Base-by-base conservation (phyloP, 1,139 yeast species). In the Kodamaea sp. region DNA sequence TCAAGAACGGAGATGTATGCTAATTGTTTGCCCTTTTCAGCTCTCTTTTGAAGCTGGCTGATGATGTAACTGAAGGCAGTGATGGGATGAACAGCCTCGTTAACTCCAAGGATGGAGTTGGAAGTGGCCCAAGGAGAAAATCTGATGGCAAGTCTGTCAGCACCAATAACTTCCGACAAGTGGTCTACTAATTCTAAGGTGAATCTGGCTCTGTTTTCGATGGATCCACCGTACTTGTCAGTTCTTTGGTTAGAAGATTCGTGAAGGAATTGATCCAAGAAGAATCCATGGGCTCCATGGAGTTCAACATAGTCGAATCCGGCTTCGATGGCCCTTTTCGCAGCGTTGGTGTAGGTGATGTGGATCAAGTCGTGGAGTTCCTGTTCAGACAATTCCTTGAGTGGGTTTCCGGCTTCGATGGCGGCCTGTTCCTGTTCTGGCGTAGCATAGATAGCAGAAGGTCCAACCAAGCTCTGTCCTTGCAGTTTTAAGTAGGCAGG, bases 221-320 rank as follows among this genome's bases (percentile, higher is more conserved):
- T 66, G 6, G 76, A 63, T 3, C 87, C 85, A 43, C 87, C 88
- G 54, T 80, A 82, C 53, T 77, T 66, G 50, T 82, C 88, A 9
- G 82, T 76, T 54, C 89, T 70, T 41, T 67, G 50, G 61, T 83
- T 83, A 26, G 77, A 57, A 24, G 56, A 47, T 30, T 55, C 43
- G 26, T 58, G 57, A 31, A 81, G 53, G 53, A 83, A 82, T 54
- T 77, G 80, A 57, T 81, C 81, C 29, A 80, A 50, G 35, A 83
- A 62, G 56, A 79, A 83, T 9, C 89, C 89, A 56, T 83, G 80
- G 11, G 88, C 90, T 28, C 63, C 65, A 50, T 83, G 90, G 37
- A 83, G 52, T 57, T 83, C 87, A 26, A 83, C 72, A 45, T 79
- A 80, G 53, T 83, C 90, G 42, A 80, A 80, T 10, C 89, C 88